Evolutionary conservation across 331 rosid genomes (phyloP), one percentile per base, ranked within the genome.

Genomic region (Acacia concinna): DNA sequence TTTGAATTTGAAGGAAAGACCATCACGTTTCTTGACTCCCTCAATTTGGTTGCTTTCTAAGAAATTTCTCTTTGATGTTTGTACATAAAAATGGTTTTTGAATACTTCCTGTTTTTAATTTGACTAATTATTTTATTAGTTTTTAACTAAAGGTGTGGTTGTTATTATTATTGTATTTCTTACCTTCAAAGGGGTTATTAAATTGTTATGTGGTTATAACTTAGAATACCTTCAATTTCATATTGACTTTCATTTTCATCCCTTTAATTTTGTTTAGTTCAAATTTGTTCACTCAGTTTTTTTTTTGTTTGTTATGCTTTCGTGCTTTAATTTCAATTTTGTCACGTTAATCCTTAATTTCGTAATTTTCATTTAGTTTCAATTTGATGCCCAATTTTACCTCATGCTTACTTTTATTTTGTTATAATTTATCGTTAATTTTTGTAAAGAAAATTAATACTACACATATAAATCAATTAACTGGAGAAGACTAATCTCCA

Each of bases 11-110:
- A 14, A 71, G 20, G 21, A 18, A 49, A 49, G 59, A 56, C 30
- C 18, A 71, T 63, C 85, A 70, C 85, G 51, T 72, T 86, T 51
- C 44, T 77, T 77, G 87, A 83, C 89, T 68, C 20, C 18, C 73
- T 71, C 82, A 66, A 77, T 40, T n/a, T 37, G 68, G 15, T 73
- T 71, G 67, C 65, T 11, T 11, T 51, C 63, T 28, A 66, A 21
- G 84, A 75, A 76, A 75, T 31, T 85, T 56, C 46, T 57, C 31
- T 20, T 68, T 44, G 41, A 56, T 40, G 0, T 3, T 52, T 52
- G 31, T 34, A 8, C 10, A 31, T 10, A 12, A 6, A 20, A 6
- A 51, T n/a, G 59, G 27, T 7, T 20, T 20, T 51, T 51, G 59
- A 51, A 20, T 51, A 7, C 59, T 51, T 51, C 59, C 7, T 46